A percentile compares a stretch with the other conserved stretches of the same genome.
Evolutionary conservation across 768 basidiomycete species (phyloP).

Genomic region (Kwoniella europaea): DNA sequence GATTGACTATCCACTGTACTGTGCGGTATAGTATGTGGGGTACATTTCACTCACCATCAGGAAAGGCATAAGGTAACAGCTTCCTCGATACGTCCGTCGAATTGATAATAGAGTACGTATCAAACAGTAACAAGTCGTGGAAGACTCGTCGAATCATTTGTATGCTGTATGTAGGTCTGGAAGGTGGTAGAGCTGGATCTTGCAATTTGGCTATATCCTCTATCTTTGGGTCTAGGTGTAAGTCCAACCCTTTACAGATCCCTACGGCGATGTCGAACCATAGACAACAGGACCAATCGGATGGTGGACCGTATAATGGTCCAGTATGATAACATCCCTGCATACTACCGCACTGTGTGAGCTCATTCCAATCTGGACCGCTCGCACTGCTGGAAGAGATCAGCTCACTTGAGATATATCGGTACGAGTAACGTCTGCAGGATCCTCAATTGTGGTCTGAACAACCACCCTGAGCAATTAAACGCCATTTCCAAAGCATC

Average conservation of each 20-base stretch:
- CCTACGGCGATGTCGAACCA: conserved; percentile 19
- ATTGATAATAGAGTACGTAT: conserved; percentile 3
- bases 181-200: conserved; percentile 17
- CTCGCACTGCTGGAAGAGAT: neutral
- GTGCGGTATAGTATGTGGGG: too few species aligned
- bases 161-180: conserved; percentile 6
- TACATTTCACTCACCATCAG: conserved; percentile 3
- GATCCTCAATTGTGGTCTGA: conserved; percentile 6
- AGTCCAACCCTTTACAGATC: conserved; percentile 8
- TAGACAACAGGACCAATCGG: conserved; percentile 10
- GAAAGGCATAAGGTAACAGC: conserved; percentile 6
- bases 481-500: conserved; percentile 14
- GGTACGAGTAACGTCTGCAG: conserved; percentile 6
- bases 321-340: conserved; percentile 19
- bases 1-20: too few species aligned
- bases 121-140: conserved; percentile 3
- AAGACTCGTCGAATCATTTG: conserved; percentile 10
- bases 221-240: neutral
- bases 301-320: neutral
- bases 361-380: too few species aligned
- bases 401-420: conserved; percentile 1
- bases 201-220: conserved; percentile 4
- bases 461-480: conserved; percentile 7
- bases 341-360: neutral
- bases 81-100: neutral